These are phyloP conservation scores for Paecilomyces formosus DNA, from an alignment of 2,329 filamentous ascomycete species.

Conservation along the genomic window DNA sequence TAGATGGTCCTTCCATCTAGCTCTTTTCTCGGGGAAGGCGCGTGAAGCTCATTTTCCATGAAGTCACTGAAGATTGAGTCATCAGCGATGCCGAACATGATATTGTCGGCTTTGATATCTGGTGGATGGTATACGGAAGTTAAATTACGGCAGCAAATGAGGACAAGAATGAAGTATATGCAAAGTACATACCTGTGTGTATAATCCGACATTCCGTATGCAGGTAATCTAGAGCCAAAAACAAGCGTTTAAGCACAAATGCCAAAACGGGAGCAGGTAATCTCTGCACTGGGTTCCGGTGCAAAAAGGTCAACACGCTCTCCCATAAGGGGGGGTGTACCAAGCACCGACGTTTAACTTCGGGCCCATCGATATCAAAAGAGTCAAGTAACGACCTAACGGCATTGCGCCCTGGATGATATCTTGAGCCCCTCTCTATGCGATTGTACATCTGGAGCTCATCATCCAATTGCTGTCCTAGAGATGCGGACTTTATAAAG, in stretches of 20 bases:
- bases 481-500: slow-evolving; percentile 17
- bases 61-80: slow-evolving; percentile 35
- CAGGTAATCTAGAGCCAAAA: slow-evolving; percentile 40
- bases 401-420: slow-evolving; percentile 20
- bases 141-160: not conserved
- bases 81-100: slow-evolving; percentile 37
- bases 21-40: slow-evolving; percentile 37
- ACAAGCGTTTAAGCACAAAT: slow-evolving; percentile 31
- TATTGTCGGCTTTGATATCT: slow-evolving; percentile 43
- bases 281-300: slow-evolving; percentile 28
- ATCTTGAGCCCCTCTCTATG: slow-evolving; percentile 18
- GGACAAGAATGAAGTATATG: slow-evolving; percentile 14
- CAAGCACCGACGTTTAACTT: slow-evolving; percentile 26
- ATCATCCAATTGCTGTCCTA: slow-evolving; percentile 22
- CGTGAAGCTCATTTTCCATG: slow-evolving; percentile 32
- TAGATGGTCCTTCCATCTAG: slow-evolving; percentile 37
- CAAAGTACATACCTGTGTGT: slow-evolving; percentile 41
- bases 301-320: slow-evolving; percentile 32
- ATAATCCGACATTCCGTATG: slow-evolving; percentile 41
- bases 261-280: slow-evolving; percentile 20
- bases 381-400: slow-evolving; percentile 8
- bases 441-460: slow-evolving; percentile 39
- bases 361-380: not conserved
- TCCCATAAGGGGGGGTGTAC: slow-evolving; percentile 38
- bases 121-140: slow-evolving; percentile 4